These are phyloP conservation scores for Amaranthus tricolor DNA, from an alignment of 179 eudicot genomes.

Conservation along the genomic window DNA sequence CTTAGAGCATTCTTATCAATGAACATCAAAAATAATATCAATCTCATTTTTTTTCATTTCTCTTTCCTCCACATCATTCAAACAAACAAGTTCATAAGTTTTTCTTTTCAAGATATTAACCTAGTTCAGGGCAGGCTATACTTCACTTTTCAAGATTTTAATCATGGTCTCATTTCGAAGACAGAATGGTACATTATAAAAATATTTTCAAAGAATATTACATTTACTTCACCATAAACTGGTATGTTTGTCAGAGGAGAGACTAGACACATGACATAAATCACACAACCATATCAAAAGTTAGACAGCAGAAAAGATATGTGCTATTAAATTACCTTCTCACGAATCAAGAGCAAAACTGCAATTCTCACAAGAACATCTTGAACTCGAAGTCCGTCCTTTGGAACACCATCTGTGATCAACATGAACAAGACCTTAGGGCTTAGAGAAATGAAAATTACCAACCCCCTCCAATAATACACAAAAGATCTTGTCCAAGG, in stretches of 20 bases:
- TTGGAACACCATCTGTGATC: constrained; percentile 85
- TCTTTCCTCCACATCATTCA: too few species aligned
- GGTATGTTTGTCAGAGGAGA: not conserved
- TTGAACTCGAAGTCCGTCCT: constrained; percentile 82
- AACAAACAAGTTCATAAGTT: too few species aligned
- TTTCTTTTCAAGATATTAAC: too few species aligned
- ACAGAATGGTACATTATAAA: not conserved
- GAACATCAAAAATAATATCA: too few species aligned
- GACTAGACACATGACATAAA: not conserved
- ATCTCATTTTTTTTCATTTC: too few species aligned
- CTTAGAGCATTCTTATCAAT: too few species aligned
- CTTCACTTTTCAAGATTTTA: not conserved
- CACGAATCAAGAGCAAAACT: constrained; percentile 54
- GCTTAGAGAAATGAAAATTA: constrained; percentile 6
- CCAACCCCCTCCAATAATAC: not conserved
- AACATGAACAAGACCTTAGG: constrained; percentile 16
- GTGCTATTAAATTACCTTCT: constrained; percentile 53
- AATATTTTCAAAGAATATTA: not conserved
- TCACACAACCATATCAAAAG: not conserved
- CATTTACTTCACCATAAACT: not conserved
- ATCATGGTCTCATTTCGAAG: not conserved
- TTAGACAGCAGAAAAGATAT: not conserved
- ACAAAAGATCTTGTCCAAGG: not conserved
- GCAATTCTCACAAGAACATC: constrained; percentile 93
- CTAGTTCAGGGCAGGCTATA: too few species aligned